Conservation (phyloP, 768 basidiomycete genomes). For the Boletus rubropictus region DNA sequence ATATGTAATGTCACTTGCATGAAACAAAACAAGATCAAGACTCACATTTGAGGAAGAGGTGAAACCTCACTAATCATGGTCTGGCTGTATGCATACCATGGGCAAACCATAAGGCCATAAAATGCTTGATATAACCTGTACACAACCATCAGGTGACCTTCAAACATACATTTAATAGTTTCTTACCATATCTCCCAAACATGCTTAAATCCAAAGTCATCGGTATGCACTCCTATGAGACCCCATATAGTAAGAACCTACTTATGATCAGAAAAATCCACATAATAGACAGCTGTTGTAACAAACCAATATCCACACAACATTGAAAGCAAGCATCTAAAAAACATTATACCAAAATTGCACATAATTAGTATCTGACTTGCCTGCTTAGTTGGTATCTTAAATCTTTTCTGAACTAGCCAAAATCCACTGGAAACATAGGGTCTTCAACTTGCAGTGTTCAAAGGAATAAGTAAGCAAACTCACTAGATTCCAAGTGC, state of each 20-base stretch:
- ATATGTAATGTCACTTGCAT: neutral
- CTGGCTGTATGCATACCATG: conserved; percentile 79
- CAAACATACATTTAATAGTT: neutral
- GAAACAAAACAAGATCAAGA: neutral
- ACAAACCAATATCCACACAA: conserved; percentile 63
- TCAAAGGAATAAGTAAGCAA: neutral
- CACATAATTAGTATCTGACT: neutral
- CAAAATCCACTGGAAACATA: conserved; percentile 47
- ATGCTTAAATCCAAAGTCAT: conserved; percentile 76
- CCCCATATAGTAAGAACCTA: conserved; percentile 69
- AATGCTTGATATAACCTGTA: conserved; percentile 62
- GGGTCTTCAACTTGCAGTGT: neutral
- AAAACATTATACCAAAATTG: neutral
- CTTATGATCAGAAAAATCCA: neutral
- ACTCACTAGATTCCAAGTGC: conserved; percentile 63
- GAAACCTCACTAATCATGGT: conserved; percentile 81
- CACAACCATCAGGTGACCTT: neutral
- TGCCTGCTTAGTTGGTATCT: conserved; percentile 57
- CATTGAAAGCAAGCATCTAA: conserved; percentile 69
- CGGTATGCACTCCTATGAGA: conserved; percentile 67
- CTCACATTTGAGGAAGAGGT: conserved; percentile 63
- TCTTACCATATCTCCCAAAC: conserved; percentile 72
- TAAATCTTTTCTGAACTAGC: conserved; percentile 60
- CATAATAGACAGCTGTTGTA: neutral
- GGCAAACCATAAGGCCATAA: conserved; percentile 69